These are phyloP conservation scores for Oldenlandia corymbosa DNA, from an alignment of 257 asterid species.

Conservation along the genomic window DNA sequence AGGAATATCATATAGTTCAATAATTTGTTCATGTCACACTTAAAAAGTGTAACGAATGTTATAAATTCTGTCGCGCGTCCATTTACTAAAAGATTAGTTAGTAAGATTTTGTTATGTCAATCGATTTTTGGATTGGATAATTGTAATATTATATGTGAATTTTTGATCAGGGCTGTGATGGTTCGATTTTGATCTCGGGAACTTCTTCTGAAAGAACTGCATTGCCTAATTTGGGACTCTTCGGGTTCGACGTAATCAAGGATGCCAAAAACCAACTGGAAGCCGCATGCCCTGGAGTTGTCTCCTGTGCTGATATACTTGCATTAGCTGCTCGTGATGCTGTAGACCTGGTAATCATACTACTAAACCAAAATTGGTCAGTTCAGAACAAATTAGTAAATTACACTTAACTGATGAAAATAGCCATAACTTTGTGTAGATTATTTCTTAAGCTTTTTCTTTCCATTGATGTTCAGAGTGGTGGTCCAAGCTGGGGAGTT, in stretches of 20 bases:
- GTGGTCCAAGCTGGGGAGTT: conserved; percentile 67
- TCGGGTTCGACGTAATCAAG: conserved; percentile 62
- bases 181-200: conserved; percentile 42
- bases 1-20: too few species aligned
- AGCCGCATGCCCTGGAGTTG: conserved; percentile 46
- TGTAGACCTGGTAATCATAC: conserved; percentile 43
- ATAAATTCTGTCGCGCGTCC: too few species aligned
- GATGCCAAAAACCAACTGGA: conserved; percentile 62
- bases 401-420: too few species aligned
- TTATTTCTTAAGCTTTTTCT: background rate
- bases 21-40: too few species aligned
- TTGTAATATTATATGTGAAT: too few species aligned
- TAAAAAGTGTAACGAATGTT: too few species aligned
- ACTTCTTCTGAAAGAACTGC: conserved; percentile 49
- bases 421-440: too few species aligned
- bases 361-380: too few species aligned
- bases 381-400: too few species aligned
- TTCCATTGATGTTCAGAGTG: conserved; percentile 29
- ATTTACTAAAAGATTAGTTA: too few species aligned
- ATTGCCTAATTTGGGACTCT: conserved; percentile 37
- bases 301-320: conserved; percentile 63
- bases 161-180: conserved; percentile 57
- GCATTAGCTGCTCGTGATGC: conserved; percentile 69
- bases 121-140: background rate
- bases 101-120: too few species aligned